Conservation (phyloP, 2,329 filamentous ascomycete genomes). For the Calonectria henricotiae region DNA sequence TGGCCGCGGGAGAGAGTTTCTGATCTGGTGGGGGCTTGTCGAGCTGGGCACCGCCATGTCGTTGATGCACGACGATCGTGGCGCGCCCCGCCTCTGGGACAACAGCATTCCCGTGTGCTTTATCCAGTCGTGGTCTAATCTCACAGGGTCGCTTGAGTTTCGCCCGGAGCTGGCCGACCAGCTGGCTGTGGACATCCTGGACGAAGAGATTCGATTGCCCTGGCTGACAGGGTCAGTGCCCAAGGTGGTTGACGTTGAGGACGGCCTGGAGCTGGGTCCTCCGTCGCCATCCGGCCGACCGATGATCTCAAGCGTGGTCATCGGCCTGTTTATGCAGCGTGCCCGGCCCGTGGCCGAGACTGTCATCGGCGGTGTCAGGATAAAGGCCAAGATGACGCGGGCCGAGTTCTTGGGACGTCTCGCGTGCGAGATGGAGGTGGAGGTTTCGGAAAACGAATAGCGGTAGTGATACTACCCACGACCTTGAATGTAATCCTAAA, state of each 20-base stretch:
- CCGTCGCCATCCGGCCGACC: constrained; percentile 26
- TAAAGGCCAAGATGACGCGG: constrained; percentile 48
- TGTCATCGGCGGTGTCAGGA: constrained; percentile 45
- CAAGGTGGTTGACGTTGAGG: constrained; percentile 49
- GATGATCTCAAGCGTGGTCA: constrained; percentile 45
- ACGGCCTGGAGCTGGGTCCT: constrained; percentile 45
- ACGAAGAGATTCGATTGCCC: constrained; percentile 49
- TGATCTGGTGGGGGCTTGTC: constrained; percentile 53
- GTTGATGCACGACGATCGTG: constrained; percentile 47
- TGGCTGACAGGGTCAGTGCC: constrained; percentile 47
- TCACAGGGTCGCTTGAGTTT: constrained; percentile 46
- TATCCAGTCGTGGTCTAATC: constrained; percentile 50
- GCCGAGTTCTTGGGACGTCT: constrained; percentile 49
- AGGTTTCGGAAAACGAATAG: constrained; percentile 45
- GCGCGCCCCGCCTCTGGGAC: constrained; percentile 48
- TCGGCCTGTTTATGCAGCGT: constrained; percentile 50
- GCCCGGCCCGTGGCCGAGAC: constrained; percentile 47
- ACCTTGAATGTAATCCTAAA: constrained; percentile 21
- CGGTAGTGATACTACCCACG: constrained; percentile 17
- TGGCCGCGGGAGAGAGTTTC: constrained; percentile 48
- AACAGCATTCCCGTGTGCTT: constrained; percentile 52
- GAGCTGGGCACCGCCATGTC: constrained; percentile 50
- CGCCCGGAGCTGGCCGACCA: constrained; percentile 46
- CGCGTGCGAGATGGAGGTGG: constrained; percentile 51
- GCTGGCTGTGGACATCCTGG: constrained; percentile 49